A percentile compares a stretch with the other conserved stretches of the same genome.
Evolutionary conservation across 345 rosid genomes (phyloP).

Genomic region (Citrus medica): DNA sequence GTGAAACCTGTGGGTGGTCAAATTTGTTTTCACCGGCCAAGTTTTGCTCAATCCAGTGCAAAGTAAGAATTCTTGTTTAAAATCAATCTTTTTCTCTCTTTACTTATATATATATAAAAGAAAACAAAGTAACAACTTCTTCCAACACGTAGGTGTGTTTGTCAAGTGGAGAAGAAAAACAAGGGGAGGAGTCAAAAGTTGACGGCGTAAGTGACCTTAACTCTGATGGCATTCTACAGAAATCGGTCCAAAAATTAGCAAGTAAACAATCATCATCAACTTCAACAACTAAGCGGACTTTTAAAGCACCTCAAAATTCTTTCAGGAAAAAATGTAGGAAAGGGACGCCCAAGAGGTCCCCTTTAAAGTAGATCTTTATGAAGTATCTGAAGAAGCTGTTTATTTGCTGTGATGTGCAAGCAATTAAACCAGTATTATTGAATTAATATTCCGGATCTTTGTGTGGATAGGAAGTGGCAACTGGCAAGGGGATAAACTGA

Average conservation of each 20-base stretch:
- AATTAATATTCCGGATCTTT: background rate
- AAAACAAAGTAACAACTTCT: background rate
- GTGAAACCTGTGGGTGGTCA: background rate
- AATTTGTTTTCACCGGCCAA: background rate
- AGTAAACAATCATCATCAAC: background rate
- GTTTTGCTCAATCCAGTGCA: constrained; percentile 3
- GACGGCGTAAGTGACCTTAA: background rate
- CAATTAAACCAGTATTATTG: background rate
- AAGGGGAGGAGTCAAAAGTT: background rate
- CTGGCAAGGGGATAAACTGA: background rate
- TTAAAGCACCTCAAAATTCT: background rate
- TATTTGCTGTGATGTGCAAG: too few species aligned
- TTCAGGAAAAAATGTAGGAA: constrained; percentile 1
- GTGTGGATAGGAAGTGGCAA: background rate
- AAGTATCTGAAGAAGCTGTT: background rate
- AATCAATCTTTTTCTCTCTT: background rate
- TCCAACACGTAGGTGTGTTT: background rate
- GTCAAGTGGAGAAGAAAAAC: background rate
- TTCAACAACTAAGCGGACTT: background rate
- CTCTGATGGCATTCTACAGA: background rate
- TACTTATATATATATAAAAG: background rate
- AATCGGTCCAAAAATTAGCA: background rate
- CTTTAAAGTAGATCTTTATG: constrained; percentile 6
- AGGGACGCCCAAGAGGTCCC: background rate
- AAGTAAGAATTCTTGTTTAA: background rate